Percentiles rank a stretch among this genome's conserved stretches.
Conservation (phyloP, 352 stramenopile genomes). For the Elongisporangium anandrum region DNA sequence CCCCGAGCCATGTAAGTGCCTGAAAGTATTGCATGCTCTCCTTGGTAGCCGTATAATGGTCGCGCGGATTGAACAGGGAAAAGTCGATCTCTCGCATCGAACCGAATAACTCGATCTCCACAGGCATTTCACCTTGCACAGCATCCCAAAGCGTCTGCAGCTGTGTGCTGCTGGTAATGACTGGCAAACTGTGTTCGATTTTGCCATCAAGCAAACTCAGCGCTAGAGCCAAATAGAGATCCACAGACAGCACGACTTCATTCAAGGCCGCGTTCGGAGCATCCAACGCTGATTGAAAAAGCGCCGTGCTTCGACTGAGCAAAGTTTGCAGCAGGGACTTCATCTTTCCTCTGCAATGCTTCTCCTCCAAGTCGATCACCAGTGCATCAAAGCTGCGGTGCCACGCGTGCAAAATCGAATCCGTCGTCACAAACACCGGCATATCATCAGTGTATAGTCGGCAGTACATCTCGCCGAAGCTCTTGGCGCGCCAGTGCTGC, state of each 20-base stretch:
- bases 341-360: background rate
- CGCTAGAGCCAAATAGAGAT: constrained; percentile 11
- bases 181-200: background rate
- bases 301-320: background rate
- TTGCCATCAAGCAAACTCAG: background rate
- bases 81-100: background rate
- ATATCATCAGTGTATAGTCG: constrained; percentile 7
- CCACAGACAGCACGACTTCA: constrained; percentile 6
- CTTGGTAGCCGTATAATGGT: too few species aligned
- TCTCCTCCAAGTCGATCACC: constrained; percentile 4
- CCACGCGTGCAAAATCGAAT: constrained; percentile 12
- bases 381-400: constrained; percentile 9
- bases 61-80: background rate
- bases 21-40: too few species aligned
- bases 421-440: constrained; percentile 8
- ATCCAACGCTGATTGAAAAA: background rate
- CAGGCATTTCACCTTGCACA: background rate
- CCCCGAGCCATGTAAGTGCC: too few species aligned
- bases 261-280: background rate
- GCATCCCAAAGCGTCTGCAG: background rate
- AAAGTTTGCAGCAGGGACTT: background rate
- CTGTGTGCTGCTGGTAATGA: background rate
- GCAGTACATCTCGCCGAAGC: constrained; percentile 7
- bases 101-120: background rate
- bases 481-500: background rate